These are phyloP conservation scores for Suillus tomentosus DNA, from an alignment of 768 basidiomycete species.

Conservation along the genomic window DNA sequence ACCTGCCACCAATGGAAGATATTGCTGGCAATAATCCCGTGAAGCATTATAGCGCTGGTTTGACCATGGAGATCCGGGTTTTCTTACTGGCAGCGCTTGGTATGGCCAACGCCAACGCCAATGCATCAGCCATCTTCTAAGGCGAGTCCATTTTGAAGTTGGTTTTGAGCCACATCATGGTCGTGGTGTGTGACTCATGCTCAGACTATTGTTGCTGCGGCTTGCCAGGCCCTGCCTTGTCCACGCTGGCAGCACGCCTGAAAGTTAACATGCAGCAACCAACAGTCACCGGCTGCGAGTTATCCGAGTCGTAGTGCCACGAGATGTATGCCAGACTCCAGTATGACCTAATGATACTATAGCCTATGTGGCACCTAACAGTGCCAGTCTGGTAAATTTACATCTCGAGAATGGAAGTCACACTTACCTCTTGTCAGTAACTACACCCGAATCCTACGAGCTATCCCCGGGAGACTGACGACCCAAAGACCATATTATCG, in stretches of 20 bases:
- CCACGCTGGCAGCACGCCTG: background rate
- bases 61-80: background rate
- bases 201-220: background rate
- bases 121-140: background rate
- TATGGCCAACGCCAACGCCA: background rate
- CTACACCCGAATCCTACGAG: too few relatives aligned
- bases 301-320: too few relatives aligned
- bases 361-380: too few relatives aligned
- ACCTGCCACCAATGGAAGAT: background rate
- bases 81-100: background rate
- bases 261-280: background rate
- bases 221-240: background rate
- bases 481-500: too few relatives aligned
- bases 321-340: too few relatives aligned
- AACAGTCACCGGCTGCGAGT: background rate
- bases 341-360: too few relatives aligned
- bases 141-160: background rate
- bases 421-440: too few relatives aligned
- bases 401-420: too few relatives aligned
- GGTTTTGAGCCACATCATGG: background rate
- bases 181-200: background rate
- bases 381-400: too few relatives aligned
- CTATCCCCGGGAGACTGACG: too few relatives aligned
- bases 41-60: background rate
- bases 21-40: background rate